Base-by-base conservation (phyloP, 352 stramenopile species). In the Globisporangium takayamanum region DNA sequence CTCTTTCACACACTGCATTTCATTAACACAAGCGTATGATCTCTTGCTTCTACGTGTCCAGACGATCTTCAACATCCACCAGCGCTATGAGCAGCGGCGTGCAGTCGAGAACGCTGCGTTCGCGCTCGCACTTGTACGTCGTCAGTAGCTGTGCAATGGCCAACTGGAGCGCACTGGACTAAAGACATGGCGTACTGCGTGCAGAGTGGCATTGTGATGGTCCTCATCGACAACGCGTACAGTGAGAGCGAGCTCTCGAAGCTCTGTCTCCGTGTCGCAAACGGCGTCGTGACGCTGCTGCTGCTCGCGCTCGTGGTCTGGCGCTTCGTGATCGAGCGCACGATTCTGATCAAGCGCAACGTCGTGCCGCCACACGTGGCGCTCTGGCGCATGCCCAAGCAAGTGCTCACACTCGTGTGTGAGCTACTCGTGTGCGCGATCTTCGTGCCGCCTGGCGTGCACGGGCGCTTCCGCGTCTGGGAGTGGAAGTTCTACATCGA, bases 211-310 rank as follows among this genome's bases (percentile, higher is more conserved):
- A 67, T 92, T 26, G 30, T 74, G 15, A 63, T 92, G 22, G 71
- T 92, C 28, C 80, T 90, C 41, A 58, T 90, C 25, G 82, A 92
- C 64, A 89, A 87, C 42, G 69, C 79, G 62, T 80, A 86, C 60
- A 60, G 68, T 7, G 60, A 67, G 14, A 67, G 53, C n/a, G 59
- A 61, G 36, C 39, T 53, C 4, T 62, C 61, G 26, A 82, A 86
- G 60, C 50, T 77, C 8, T 51, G 44, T 6, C 53, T 90, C 39
- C 82, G 82, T 5, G 45, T 68, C 6, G 54, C 52, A 22, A 88
- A 87, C 54, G 59, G 68, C 2, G 56, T 59, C 14, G 59, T 88
- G 49, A 88, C 82, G 14, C 50, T 68, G 22, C 12, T 75, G 44
- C 62, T 92, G 22, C 64, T 92, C 6, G 62, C 49, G 30, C 67